Evolutionary conservation across 176 grass and related monocot species (phyloP).

Genomic region (Poa annua): DNA sequence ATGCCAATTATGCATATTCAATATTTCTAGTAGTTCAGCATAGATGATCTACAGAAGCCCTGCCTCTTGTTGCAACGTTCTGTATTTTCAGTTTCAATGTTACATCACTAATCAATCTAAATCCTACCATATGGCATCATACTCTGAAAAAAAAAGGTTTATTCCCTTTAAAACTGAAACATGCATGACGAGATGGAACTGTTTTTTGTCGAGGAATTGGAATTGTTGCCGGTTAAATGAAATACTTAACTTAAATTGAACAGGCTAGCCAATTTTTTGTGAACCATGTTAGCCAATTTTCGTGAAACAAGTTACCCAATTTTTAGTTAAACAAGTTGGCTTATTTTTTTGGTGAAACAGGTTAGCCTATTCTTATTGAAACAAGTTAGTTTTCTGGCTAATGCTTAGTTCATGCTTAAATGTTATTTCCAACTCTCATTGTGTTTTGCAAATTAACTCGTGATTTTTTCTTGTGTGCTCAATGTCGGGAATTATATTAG

Average conservation of each 20-base stretch:
- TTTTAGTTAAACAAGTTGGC: neutral
- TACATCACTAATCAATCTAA: conserved; percentile 3
- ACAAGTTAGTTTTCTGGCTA: too few relatives aligned
- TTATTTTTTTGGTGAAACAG: neutral
- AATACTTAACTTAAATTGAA: neutral
- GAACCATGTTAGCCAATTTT: neutral
- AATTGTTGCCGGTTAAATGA: conserved; percentile 35
- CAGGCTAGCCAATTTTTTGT: neutral
- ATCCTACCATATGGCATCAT: neutral
- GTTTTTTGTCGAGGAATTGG: neutral
- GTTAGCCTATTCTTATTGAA: neutral
- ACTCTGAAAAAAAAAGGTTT: neutral
- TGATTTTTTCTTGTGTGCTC: neutral
- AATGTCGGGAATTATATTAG: conserved; percentile 16
- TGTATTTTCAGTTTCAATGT: conserved; percentile 9
- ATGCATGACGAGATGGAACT: conserved; percentile 15
- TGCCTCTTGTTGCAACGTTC: neutral
- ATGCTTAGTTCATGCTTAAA: neutral
- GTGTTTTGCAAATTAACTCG: conserved; percentile 9
- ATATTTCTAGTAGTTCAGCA: neutral
- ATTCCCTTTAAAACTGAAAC: neutral
- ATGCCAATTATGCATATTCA: neutral
- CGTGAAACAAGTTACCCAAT: neutral
- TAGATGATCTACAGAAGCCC: neutral
- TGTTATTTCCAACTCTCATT: too few relatives aligned